Base-by-base conservation (phyloP, 805 yeast species). In the Metschnikowia bowlesiae region DNA sequence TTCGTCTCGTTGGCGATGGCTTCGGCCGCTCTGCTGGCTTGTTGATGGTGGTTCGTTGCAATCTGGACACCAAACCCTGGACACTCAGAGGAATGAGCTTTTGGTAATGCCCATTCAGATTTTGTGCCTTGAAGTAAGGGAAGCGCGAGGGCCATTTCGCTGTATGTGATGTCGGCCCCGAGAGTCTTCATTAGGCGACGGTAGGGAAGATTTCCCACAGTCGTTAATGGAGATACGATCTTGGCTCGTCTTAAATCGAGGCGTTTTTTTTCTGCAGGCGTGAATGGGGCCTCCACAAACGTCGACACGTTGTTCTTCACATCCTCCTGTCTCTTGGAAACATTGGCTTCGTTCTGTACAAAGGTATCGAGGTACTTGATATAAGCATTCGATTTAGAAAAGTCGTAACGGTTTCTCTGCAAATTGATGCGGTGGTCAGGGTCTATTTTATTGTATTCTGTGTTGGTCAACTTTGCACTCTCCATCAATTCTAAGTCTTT, bases 51-150 rank as follows among this genome's bases (percentile, higher is more conserved):
- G 13, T 90, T 74, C 22, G 96, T 81, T 3, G 98, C 97, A 38
- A 94, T 81, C 71, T 94, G 99, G 14, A 90, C 88, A 47, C 97
- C 99, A 68, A 85, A 94, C 0, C 94, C 94, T 6, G 92, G 96
- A 48, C 78, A 75, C 65, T 94, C 99, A 2, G 82, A 70, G 18
- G 70, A 65, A 65, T 94, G 97, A 5, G 96, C 94, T 61, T 91
- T 87, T 18, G 96, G 89, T 43, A 94, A 74, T 0, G 99, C 99
- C 99, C 99, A 94, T 67, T 94, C 99, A 2, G 96, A 82, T 64
- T 89, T 89, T 14, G 85, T 79, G 30, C 97, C 99, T 65, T 89
- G 96, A 28, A 94, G 71, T 47, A 94, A 71, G 1, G 98, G 97
- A 46, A 88, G 71, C 2, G 87, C 73, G 35, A 94, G 74, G 0